A percentile compares a stretch with the other conserved stretches of the same genome.
phyloP scores from a whole-genome alignment of 352 stramenopile species.

The Pythium monospermum region DNA sequence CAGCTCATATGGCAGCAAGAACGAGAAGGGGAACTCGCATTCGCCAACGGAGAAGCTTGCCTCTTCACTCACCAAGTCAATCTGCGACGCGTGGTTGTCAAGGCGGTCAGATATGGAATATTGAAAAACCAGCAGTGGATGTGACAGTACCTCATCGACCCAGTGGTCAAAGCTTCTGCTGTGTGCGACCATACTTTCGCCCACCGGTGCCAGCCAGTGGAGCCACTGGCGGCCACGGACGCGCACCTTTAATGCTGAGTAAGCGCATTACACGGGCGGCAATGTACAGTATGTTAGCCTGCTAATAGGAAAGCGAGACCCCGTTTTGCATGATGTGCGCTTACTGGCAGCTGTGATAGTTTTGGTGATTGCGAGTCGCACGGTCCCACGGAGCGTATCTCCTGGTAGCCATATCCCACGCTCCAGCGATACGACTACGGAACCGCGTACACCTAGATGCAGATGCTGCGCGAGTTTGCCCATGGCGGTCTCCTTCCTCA shows the following conservation, averaged over 20 bases:
- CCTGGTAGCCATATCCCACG: neutral
- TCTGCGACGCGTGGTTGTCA: neutral
- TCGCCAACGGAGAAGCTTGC: neutral
- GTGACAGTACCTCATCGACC: neutral
- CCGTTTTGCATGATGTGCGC: neutral
- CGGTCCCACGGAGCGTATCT: neutral
- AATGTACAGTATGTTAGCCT: neutral
- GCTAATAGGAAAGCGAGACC: no score
- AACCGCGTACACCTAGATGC: constrained; percentile 1
- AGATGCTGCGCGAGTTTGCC: constrained; percentile 1
- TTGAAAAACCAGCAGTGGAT: neutral
- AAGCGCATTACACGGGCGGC: neutral
- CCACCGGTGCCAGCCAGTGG: neutral
- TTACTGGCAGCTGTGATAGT: neutral
- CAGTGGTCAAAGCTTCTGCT: neutral
- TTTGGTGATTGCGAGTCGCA: neutral
- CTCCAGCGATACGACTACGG: constrained; percentile 1
- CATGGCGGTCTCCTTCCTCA: no score
- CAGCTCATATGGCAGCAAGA: neutral
- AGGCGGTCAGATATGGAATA: neutral
- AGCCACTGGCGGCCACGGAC: neutral
- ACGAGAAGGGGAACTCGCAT: neutral
- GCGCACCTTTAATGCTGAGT: neutral
- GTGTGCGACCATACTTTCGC: neutral
- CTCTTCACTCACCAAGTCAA: neutral